Percentiles rank a stretch among this genome's conserved stretches.
phyloP scores from a whole-genome alignment of 352 stramenopile genomes.

The Nothophytophthora sp. region DNA sequence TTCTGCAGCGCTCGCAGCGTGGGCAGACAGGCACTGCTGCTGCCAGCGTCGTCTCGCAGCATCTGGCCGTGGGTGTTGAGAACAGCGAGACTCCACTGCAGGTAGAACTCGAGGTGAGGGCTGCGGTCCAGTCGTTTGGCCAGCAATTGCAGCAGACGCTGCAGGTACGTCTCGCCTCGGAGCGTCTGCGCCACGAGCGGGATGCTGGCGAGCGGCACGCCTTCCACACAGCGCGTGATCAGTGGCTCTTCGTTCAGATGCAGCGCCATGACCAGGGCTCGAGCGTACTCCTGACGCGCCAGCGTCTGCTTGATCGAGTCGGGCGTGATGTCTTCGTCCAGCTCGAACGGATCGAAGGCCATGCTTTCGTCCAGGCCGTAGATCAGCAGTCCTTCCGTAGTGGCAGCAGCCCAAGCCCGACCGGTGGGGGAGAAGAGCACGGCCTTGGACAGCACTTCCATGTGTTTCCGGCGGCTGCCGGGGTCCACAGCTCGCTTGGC shows the following conservation, averaged over 20 bases:
- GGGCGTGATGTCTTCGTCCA: slow-evolving; percentile 98
- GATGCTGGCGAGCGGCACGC: slow-evolving; percentile 90
- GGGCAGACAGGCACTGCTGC: slow-evolving; percentile 67
- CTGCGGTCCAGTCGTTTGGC: slow-evolving; percentile 92
- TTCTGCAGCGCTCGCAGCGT: slow-evolving; percentile 89
- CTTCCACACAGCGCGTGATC: slow-evolving; percentile 92
- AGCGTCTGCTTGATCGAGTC: slow-evolving; percentile 90
- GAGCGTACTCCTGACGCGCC: slow-evolving; percentile 86
- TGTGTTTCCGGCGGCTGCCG: slow-evolving; percentile 83
- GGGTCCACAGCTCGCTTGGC: slow-evolving; percentile 93
- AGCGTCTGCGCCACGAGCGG: slow-evolving; percentile 90
- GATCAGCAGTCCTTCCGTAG: slow-evolving; percentile 97
- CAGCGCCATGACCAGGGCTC: slow-evolving; percentile 95
- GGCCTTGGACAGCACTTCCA: slow-evolving; percentile 89
- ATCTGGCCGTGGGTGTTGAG: slow-evolving; percentile 93
- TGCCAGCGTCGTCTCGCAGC: slow-evolving; percentile 68
- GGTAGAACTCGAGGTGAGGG: slow-evolving; percentile 98
- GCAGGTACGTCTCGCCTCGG: slow-evolving; percentile 88
- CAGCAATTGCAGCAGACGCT: slow-evolving; percentile 92
- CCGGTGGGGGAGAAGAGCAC: slow-evolving; percentile 98
- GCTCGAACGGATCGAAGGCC: slow-evolving; percentile 98
- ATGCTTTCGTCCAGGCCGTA: slow-evolving; percentile 97
- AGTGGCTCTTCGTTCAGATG: slow-evolving; percentile 96
- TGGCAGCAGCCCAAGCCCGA: slow-evolving; percentile 96
- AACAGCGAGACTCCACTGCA: slow-evolving; percentile 95